phyloP scores from a whole-genome alignment of 2,329 filamentous ascomycete genomes.

The Graphilbum fragrans region DNA sequence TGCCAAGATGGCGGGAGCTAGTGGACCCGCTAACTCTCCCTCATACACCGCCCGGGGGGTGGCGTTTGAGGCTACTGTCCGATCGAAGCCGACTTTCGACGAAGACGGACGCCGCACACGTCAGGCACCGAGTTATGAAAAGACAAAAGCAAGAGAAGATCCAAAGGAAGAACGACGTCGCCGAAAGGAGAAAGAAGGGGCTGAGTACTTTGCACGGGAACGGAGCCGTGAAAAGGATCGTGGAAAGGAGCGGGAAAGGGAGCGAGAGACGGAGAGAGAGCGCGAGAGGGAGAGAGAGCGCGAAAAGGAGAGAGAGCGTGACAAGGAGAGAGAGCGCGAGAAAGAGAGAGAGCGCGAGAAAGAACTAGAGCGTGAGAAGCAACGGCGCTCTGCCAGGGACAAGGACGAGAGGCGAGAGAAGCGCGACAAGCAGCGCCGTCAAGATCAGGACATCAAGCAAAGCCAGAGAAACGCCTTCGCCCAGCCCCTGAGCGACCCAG shows the following conservation, averaged over 20 bases:
- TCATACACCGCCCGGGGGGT: slow-evolving; percentile 26
- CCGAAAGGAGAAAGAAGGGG: slow-evolving; percentile 19
- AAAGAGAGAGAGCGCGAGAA: slow-evolving; percentile 19
- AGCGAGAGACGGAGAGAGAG: slow-evolving; percentile 12
- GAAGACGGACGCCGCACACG: slow-evolving; percentile 25
- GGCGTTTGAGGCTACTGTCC: slow-evolving; percentile 31
- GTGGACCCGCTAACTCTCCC: slow-evolving; percentile 12
- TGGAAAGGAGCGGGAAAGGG: slow-evolving; percentile 9
- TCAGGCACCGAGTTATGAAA: slow-evolving; percentile 33
- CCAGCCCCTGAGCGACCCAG: slow-evolving; percentile 13
- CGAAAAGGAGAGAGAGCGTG: slow-evolving; percentile 19
- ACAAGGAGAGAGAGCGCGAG: slow-evolving; percentile 18
- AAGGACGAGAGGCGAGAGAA: slow-evolving; percentile 21
- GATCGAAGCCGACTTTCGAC: slow-evolving; percentile 28
- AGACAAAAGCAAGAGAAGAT: slow-evolving; percentile 10
- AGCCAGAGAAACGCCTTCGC: slow-evolving; percentile 13
- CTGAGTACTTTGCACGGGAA: too few relatives aligned
- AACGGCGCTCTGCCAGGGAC: slow-evolving; percentile 9
- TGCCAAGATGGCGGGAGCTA: neutral
- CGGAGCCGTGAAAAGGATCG: too few relatives aligned
- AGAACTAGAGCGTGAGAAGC: slow-evolving; percentile 21
- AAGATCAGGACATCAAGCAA: slow-evolving; percentile 13
- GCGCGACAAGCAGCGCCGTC: slow-evolving; percentile 14
- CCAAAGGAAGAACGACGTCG: slow-evolving; percentile 16
- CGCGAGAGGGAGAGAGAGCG: slow-evolving; percentile 11